Percentiles rank a stretch among this genome's conserved stretches.
Evolutionary conservation across 257 asterid genomes (phyloP).

Genomic region (Solanum paucissectum): DNA sequence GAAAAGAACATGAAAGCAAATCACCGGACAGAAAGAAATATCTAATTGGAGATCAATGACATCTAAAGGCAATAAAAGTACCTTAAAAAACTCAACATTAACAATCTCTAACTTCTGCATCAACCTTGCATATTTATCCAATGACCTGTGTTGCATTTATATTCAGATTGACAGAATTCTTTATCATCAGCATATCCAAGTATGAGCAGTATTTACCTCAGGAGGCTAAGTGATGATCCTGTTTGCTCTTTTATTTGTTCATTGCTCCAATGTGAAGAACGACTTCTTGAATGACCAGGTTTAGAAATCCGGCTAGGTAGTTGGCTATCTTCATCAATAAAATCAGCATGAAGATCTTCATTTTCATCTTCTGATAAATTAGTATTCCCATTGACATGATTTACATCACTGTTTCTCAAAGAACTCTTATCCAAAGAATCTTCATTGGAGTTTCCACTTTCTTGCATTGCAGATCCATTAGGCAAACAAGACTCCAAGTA

Average conservation of each 20-base stretch:
- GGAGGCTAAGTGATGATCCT: slow-evolving; percentile 85
- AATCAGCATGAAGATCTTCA: slow-evolving; percentile 99
- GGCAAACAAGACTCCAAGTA: slow-evolving; percentile 30
- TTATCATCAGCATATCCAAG: slow-evolving; percentile 4
- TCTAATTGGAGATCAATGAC: slow-evolving; percentile 3
- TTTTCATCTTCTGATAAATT: slow-evolving; percentile 81
- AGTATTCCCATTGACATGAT: slow-evolving; percentile 48
- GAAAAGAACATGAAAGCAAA: neutral
- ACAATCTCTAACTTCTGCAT: slow-evolving; percentile 95
- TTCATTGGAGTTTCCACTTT: slow-evolving; percentile 32
- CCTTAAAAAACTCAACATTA: slow-evolving; percentile 90
- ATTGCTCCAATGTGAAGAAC: slow-evolving; percentile 40
- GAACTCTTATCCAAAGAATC: slow-evolving; percentile 21
- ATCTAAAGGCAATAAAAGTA: slow-evolving; percentile 10
- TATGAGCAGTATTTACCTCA: slow-evolving; percentile 43
- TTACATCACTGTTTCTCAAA: slow-evolving; percentile 23
- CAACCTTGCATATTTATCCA: slow-evolving; percentile 96
- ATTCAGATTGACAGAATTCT: slow-evolving; percentile 17
- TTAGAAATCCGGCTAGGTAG: slow-evolving; percentile 89
- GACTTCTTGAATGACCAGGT: slow-evolving; percentile 45
- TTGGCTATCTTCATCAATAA: slow-evolving; percentile 99
- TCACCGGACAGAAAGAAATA: slow-evolving; percentile 1
- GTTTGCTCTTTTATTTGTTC: slow-evolving; percentile 72
- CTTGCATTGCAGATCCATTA: slow-evolving; percentile 45
- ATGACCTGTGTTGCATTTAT: slow-evolving; percentile 43